Conservation (phyloP, 2,329 filamentous ascomycete genomes). For the Rhytidhysteron rufulum region DNA sequence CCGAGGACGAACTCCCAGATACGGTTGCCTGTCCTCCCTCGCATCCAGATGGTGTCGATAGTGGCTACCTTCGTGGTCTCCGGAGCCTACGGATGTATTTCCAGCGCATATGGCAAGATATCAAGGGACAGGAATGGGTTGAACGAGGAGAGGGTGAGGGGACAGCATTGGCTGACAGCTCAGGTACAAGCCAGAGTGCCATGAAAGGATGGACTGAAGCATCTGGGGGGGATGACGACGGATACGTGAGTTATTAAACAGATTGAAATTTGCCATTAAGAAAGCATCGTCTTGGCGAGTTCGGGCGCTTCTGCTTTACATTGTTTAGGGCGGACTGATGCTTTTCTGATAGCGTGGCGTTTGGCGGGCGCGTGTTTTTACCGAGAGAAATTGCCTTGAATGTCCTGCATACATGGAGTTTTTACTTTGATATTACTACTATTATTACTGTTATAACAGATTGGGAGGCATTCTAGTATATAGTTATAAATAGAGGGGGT, state of each 20-base stretch:
- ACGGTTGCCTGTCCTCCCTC: slow-evolving; percentile 71
- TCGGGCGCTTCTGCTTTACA: too few relatives aligned
- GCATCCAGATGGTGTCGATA: slow-evolving; percentile 75
- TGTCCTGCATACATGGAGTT: too few relatives aligned
- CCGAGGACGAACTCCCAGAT: slow-evolving; percentile 63
- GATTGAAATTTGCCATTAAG: too few relatives aligned
- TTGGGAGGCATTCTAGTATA: too few relatives aligned
- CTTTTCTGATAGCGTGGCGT: too few relatives aligned
- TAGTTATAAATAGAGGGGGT: too few relatives aligned
- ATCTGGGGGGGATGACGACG: slow-evolving; percentile 28
- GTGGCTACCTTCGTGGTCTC: slow-evolving; percentile 83
- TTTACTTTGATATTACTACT: too few relatives aligned
- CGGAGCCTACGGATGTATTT: slow-evolving; percentile 79
- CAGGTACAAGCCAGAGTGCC: slow-evolving; percentile 29
- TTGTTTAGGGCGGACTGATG: too few relatives aligned
- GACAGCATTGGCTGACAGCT: slow-evolving; percentile 28
- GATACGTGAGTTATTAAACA: slow-evolving; percentile 36
- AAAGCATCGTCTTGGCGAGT: too few relatives aligned
- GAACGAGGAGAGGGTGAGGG: slow-evolving; percentile 42
- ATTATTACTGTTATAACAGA: too few relatives aligned
- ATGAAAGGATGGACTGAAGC: slow-evolving; percentile 33
- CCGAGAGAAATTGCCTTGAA: too few relatives aligned
- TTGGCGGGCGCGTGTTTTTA: too few relatives aligned
- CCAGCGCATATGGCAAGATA: slow-evolving; percentile 77
- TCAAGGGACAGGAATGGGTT: slow-evolving; percentile 47